Evolutionary conservation across 495 filamentous ascomycete species (phyloP), one percentile per base, ranked within the genome.

Genomic region (Apiosordaria backusii): DNA sequence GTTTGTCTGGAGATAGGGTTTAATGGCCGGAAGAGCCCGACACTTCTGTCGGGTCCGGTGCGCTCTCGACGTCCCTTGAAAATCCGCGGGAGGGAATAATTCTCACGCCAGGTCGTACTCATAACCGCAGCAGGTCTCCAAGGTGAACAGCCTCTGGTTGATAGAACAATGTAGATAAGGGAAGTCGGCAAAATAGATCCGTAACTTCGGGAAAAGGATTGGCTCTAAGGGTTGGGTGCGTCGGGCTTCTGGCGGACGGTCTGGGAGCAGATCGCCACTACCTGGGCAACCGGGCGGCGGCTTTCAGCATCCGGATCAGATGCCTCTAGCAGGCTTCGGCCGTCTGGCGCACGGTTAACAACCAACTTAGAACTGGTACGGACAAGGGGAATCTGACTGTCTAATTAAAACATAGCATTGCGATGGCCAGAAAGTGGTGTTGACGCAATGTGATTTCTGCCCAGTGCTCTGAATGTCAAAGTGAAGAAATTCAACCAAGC

Each of bases 381-480:
- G 29, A 35, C 3, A 10, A 35, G 29, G 29, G 29, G 29, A 0
- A 35, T 5, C 5, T n/a, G 29, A 35, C n/a, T n/a, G 10, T 5
- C 29, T 5, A 35, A 5, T 35, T 4, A 4, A 5, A 35, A 10
- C 6, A 35, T 35, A 35, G 29, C 2, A n/a, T n/a, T n/a, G n/a
- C n/a, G 35, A 45, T 9, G 10, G n/a, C n/a, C n/a, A n/a, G n/a
- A n/a, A n/a, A n/a, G n/a, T n/a, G n/a, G 83, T 89, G 85, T 88
- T 89, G 84, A 89, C 84, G 85, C 84, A 88, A 89, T 89, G 84
- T 89, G 84, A 89, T 89, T 89, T 89, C 87, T 89, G 84, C 87
- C 85, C 84, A 88, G 86, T 89, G 84, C 86, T 88, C 85, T 88
- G 83, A 88, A 88, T 88, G 83, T 82, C 77, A 81, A 82, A 80